Conservation (phyloP, 208 protist species). For the Trypanosoma boissoni region DNA sequence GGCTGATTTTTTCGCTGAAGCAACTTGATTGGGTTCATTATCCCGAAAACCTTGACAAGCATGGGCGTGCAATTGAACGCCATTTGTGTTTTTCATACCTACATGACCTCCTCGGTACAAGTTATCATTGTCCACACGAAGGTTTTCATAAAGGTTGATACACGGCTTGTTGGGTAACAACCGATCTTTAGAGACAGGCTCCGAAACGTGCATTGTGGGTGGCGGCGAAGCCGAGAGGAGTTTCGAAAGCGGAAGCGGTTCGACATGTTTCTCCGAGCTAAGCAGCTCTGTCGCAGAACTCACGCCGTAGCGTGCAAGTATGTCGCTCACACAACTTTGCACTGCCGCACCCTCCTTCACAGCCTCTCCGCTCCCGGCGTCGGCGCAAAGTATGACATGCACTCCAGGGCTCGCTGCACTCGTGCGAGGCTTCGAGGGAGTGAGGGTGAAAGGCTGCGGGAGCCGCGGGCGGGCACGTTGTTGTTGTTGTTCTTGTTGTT, state of each 20-base stretch:
- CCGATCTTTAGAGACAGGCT: too few species aligned
- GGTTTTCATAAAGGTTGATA: too few species aligned
- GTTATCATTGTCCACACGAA: background rate
- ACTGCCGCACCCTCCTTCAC: background rate
- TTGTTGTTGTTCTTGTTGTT: slow-evolving; percentile 5
- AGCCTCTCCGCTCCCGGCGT: too few species aligned
- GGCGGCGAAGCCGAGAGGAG: too few species aligned
- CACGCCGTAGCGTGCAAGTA: background rate
- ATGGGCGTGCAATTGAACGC: background rate
- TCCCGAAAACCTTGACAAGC: background rate
- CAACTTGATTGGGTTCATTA: background rate
- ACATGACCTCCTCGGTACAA: background rate
- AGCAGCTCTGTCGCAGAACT: background rate
- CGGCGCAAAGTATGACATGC: too few species aligned
- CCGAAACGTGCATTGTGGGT: too few species aligned
- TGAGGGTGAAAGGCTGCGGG: too few species aligned
- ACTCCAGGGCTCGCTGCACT: too few species aligned
- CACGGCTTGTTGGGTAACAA: too few species aligned
- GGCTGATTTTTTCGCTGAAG: background rate
- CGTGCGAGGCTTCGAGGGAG: too few species aligned
- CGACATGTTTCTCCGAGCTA: background rate
- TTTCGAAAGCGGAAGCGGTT: background rate
- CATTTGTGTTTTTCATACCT: slow-evolving; percentile 4
- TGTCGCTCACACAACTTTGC: background rate
- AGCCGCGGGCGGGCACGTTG: too few species aligned